Conservation (phyloP, 2,329 filamentous ascomycete genomes). For the Exophiala calicioides region DNA sequence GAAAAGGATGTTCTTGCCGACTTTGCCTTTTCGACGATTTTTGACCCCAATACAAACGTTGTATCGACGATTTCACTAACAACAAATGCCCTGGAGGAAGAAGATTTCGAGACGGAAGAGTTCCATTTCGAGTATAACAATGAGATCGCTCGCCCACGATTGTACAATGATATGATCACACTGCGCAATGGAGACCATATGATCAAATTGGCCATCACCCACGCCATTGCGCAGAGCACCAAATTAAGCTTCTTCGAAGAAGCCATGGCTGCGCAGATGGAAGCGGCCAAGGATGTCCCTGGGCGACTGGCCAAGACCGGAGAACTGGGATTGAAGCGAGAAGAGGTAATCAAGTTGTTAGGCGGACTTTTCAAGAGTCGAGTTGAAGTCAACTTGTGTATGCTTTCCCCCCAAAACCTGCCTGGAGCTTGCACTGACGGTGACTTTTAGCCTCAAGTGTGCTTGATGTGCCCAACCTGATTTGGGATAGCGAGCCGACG, state of each 20-base stretch:
- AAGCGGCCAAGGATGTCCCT: slow-evolving; percentile 87
- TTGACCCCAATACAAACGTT: slow-evolving; percentile 33
- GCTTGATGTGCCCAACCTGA: slow-evolving; percentile 93
- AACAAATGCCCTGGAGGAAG: slow-evolving; percentile 76
- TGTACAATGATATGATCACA: slow-evolving; percentile 99
- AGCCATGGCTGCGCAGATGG: slow-evolving; percentile 91
- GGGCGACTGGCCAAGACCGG: slow-evolving; percentile 86
- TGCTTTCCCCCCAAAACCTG: slow-evolving; percentile 41
- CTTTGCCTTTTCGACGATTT: slow-evolving; percentile 68
- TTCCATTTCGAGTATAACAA: slow-evolving; percentile 98
- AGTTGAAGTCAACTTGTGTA: slow-evolving; percentile 97
- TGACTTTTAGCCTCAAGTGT: slow-evolving; percentile 76
- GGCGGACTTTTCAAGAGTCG: slow-evolving; percentile 88
- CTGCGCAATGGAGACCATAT: slow-evolving; percentile 93
- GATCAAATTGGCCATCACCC: slow-evolving; percentile 68
- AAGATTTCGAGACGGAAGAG: slow-evolving; percentile 95
- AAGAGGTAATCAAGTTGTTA: slow-evolving; percentile 88
- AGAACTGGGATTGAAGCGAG: slow-evolving; percentile 83
- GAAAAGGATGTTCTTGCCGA: slow-evolving; percentile 97
- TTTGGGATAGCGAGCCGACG: slow-evolving; percentile 97
- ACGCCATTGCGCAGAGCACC: slow-evolving; percentile 95
- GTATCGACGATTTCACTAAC: slow-evolving; percentile 62
- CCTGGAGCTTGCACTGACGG: slow-evolving; percentile 8
- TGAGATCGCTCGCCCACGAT: slow-evolving; percentile 79
- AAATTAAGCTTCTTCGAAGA: slow-evolving; percentile 97